These are phyloP conservation scores for Dryas alaskensis DNA, from an alignment of 306 rosid species.

Conservation along the genomic window DNA sequence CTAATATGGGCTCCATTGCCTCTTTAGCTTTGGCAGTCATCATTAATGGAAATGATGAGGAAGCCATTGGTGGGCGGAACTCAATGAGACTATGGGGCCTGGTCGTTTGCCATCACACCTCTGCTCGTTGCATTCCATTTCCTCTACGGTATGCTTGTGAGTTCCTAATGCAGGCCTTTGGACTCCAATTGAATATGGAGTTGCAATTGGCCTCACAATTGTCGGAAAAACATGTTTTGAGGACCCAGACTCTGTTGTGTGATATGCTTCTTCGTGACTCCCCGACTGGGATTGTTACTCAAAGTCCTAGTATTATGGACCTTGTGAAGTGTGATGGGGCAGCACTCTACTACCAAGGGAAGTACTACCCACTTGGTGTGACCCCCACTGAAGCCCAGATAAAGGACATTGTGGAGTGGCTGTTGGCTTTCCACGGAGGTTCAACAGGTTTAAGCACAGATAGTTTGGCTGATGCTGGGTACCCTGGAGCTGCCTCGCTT, in stretches of 20 bases:
- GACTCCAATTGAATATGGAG: slow-evolving; percentile 90
- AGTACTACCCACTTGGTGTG: slow-evolving; percentile 66
- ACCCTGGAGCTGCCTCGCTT: slow-evolving; percentile 80
- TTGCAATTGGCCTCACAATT: slow-evolving; percentile 71
- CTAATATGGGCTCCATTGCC: slow-evolving; percentile 92
- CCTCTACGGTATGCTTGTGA: slow-evolving; percentile 93
- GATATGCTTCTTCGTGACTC: slow-evolving; percentile 97
- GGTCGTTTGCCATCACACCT: slow-evolving; percentile 96
- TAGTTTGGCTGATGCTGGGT: slow-evolving; percentile 93
- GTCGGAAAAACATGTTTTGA: slow-evolving; percentile 80
- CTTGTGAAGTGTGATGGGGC: slow-evolving; percentile 96
- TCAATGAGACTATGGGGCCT: slow-evolving; percentile 86
- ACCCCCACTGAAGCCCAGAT: slow-evolving; percentile 79
- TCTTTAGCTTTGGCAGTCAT: slow-evolving; percentile 85
- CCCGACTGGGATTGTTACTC: slow-evolving; percentile 82
- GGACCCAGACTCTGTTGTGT: slow-evolving; percentile 90
- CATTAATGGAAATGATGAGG: slow-evolving; percentile 76
- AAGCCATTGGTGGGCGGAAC: slow-evolving; percentile 44
- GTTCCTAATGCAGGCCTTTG: slow-evolving; percentile 96
- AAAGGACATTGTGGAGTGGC: slow-evolving; percentile 83
- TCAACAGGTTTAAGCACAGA: slow-evolving; percentile 97
- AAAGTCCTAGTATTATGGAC: slow-evolving; percentile 90
- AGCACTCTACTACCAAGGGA: slow-evolving; percentile 68
- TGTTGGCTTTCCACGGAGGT: slow-evolving; percentile 74
- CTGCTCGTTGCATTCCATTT: slow-evolving; percentile 81